Evolutionary conservation across 495 filamentous ascomycete genomes (phyloP).

Genomic region (Xylaria telfairii): DNA sequence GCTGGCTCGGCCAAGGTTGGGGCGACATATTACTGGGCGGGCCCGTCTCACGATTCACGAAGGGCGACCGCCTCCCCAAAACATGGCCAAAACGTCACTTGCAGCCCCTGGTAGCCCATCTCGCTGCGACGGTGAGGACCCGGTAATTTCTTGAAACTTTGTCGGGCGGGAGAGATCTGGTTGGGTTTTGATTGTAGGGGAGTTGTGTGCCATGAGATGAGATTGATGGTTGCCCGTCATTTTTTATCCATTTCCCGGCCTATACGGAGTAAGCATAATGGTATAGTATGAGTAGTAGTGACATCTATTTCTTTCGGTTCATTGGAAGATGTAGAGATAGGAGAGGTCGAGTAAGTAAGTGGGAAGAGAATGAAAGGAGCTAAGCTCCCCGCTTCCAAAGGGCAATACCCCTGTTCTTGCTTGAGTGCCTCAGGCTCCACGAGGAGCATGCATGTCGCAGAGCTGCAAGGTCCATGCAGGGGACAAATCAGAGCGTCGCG

Average conservation of each 20-base stretch:
- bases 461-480: constrained; percentile 19
- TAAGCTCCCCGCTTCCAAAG: constrained; percentile 1
- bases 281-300: not conserved
- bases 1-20: constrained; percentile 5
- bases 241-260: no score
- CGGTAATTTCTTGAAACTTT: constrained; percentile 1
- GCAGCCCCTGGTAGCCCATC: constrained; percentile 4
- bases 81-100: constrained; percentile 22
- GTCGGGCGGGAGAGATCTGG: not conserved
- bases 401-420: not conserved
- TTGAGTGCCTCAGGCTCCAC: not conserved
- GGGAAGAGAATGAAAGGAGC: not conserved
- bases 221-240: no score
- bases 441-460: constrained; percentile 5
- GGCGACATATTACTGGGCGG: constrained; percentile 4
- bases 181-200: not conserved
- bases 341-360: no score
- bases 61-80: not conserved
- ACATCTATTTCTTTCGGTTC: not conserved
- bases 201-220: not conserved
- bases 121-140: not conserved
- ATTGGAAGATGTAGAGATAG: no score
- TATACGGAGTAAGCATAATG: no score
- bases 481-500: constrained; percentile 12
- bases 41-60: constrained; percentile 12